Percentiles rank a stretch among this genome's conserved stretches.
These are phyloP conservation scores for Megacollybia platyphylla DNA, from an alignment of 1,284 basidiomycete species.

Conservation along the genomic window DNA sequence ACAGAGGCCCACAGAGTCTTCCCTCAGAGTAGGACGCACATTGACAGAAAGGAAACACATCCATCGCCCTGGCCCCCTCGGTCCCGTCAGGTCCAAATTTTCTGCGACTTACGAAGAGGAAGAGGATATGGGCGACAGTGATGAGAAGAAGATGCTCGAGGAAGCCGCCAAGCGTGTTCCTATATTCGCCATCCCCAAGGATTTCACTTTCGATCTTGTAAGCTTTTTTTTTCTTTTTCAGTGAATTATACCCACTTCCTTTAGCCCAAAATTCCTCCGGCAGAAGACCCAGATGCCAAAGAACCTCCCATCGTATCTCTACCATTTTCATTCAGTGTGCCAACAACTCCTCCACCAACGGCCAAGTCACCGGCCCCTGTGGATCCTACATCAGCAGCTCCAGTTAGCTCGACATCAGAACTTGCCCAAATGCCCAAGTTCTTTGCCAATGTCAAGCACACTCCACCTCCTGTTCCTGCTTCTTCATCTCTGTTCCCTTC, in stretches of 20 bases:
- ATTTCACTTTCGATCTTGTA: slow-evolving; percentile 58
- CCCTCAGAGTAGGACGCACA: slow-evolving; percentile 51
- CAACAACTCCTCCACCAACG: slow-evolving; percentile 2
- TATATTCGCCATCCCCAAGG: slow-evolving; percentile 44
- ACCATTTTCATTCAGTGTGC: slow-evolving; percentile 47
- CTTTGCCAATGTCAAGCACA: slow-evolving; percentile 20
- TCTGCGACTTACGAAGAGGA: slow-evolving; percentile 59
- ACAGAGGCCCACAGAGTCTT: slow-evolving; percentile 22
- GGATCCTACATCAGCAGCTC: not conserved
- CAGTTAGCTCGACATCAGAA: slow-evolving; percentile 2
- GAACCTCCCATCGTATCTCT: slow-evolving; percentile 52
- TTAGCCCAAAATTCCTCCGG: slow-evolving; percentile 18
- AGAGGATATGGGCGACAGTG: slow-evolving; percentile 34
- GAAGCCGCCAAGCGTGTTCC: slow-evolving; percentile 41
- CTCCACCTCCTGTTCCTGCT: slow-evolving; percentile 3
- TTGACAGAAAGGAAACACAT: slow-evolving; percentile 41
- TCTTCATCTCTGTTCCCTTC: slow-evolving; percentile 5
- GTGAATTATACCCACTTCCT: slow-evolving; percentile 11
- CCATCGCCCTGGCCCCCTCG: slow-evolving; percentile 25
- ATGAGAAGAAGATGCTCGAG: slow-evolving; percentile 27
- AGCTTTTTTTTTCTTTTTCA: slow-evolving; percentile 14
- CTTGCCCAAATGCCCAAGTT: slow-evolving; percentile 29
- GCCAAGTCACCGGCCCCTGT: not conserved
- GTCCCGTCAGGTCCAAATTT: slow-evolving; percentile 33
- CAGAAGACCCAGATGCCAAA: slow-evolving; percentile 30